These are phyloP conservation scores for Dendrobium catenatum DNA, from an alignment of 106 monocot genomes.

Conservation along the genomic window DNA sequence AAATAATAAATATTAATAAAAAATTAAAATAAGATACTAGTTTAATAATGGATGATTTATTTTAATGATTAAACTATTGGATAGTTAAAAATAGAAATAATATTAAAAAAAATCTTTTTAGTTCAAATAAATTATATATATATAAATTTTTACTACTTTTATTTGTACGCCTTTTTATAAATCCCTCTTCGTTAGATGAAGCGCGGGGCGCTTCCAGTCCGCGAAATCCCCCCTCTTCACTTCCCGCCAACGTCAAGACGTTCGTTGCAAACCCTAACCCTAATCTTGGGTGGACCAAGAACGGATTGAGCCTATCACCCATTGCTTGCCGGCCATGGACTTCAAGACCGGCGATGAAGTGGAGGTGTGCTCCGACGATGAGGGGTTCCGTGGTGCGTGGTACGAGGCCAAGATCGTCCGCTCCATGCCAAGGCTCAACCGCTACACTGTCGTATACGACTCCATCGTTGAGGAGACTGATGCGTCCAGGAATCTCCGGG, in stretches of 20 bases:
- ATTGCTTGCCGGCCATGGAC: neutral
- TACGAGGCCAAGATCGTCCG: slow-evolving; percentile 33
- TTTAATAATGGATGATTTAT: too few species aligned
- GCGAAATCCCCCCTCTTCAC: neutral
- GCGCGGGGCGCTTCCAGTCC: too few species aligned
- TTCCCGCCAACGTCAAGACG: neutral
- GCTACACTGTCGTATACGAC: slow-evolving; percentile 34
- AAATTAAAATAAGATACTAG: too few species aligned
- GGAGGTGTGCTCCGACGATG: slow-evolving; percentile 42
- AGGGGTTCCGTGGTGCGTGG: slow-evolving; percentile 40
- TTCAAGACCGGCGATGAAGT: slow-evolving; percentile 30
- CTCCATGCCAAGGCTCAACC: slow-evolving; percentile 8
- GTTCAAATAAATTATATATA: too few species aligned
- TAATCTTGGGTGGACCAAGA: neutral
- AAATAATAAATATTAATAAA: too few species aligned
- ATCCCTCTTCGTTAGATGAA: too few species aligned
- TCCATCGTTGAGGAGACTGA: slow-evolving; percentile 20
- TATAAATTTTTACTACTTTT: too few species aligned
- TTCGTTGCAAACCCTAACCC: neutral
- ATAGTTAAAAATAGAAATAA: too few species aligned
- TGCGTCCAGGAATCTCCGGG: slow-evolving; percentile 17
- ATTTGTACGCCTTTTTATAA: too few species aligned
- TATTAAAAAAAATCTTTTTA: too few species aligned
- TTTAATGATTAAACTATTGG: too few species aligned
- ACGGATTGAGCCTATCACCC: neutral